Evolutionary conservation across 1,139 yeast genomes (phyloP).

Genomic region (Oligophagozyma castellii): DNA sequence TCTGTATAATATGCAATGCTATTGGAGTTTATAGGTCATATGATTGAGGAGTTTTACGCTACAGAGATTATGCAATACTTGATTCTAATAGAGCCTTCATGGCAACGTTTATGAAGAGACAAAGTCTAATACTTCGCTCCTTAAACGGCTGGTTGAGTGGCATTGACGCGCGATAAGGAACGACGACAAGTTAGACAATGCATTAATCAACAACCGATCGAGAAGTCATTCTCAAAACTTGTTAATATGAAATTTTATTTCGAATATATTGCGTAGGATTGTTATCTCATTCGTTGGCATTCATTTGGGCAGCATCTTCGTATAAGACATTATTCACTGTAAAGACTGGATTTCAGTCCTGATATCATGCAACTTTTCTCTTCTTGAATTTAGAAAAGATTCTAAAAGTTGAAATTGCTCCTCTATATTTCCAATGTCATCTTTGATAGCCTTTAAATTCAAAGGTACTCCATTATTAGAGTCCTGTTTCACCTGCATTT

Average conservation of each 20-base stretch:
- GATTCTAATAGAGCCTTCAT: no score
- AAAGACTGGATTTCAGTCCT: slow-evolving; percentile 27
- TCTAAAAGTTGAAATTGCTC: slow-evolving; percentile 42
- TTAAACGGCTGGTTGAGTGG: no score
- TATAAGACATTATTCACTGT: slow-evolving; percentile 2
- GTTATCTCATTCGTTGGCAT: not conserved
- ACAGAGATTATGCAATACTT: no score
- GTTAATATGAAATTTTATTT: not conserved
- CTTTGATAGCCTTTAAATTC: slow-evolving; percentile 29
- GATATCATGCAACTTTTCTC: slow-evolving; percentile 32
- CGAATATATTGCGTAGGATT: not conserved
- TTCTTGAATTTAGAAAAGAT: slow-evolving; percentile 36
- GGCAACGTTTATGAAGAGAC: no score
- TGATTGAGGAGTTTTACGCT: no score
- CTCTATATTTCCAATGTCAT: slow-evolving; percentile 34
- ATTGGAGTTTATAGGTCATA: no score
- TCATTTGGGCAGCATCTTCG: not conserved
- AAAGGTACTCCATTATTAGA: slow-evolving; percentile 5
- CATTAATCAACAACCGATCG: no score
- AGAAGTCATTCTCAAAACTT: no score
- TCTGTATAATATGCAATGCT: no score
- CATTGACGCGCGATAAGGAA: no score
- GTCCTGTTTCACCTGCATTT: slow-evolving; percentile 25
- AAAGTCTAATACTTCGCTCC: no score
- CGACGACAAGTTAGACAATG: no score